Evolutionary conservation across 345 rosid genomes (phyloP), one percentile per base, ranked within the genome.

Genomic region (Eucalyptus cladocalyx): DNA sequence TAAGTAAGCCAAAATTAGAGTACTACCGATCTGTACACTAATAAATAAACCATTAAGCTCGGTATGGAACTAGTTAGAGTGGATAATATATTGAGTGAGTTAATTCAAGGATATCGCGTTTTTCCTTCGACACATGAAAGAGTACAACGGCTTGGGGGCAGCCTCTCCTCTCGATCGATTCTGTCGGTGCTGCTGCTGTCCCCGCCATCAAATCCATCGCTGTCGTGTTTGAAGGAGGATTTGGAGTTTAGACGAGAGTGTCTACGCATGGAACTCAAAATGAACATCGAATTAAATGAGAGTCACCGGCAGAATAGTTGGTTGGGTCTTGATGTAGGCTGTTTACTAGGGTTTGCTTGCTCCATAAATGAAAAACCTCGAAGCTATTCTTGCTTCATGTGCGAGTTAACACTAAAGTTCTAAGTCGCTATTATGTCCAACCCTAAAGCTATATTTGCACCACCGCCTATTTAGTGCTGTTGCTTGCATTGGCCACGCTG

Each of bases 111-210:
- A 28, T 12, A 18, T 62, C 15, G 7, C 1, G 13, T 12, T 56
- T 24, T 0, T 0, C 14, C 14, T 56, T 10, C 2, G 6, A 18
- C 12, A 16, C 4, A 9, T 0, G 45, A 72, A 18, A 21, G 26
- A 19, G 6, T 17, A 5, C 45, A 11, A 72, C 21, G 11, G 81
- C 81, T 19, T 18, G 81, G 81, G 43, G 43, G 24, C 43, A 9
- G 43, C 26, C 26, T 34, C 26, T n/a, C 21, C 23, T 72, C 81
- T 34, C 45, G 43, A 34, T 19, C 6, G 12, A 19, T 37, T 6
- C 45, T 72, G 21, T 37, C 9, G 26, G 19, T 21, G 80, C 12
- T 34, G 80, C 80, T 5, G 80, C 43, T 11, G 24, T 69, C 80
- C 80, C 12, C 7, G 42, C 42, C 80, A 34, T 18, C 13, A 32